A percentile compares a stretch with the other conserved stretches of the same genome.
Evolutionary conservation across 176 grass and related monocot species (phyloP).

Genomic region (Elaeis guineensis): DNA sequence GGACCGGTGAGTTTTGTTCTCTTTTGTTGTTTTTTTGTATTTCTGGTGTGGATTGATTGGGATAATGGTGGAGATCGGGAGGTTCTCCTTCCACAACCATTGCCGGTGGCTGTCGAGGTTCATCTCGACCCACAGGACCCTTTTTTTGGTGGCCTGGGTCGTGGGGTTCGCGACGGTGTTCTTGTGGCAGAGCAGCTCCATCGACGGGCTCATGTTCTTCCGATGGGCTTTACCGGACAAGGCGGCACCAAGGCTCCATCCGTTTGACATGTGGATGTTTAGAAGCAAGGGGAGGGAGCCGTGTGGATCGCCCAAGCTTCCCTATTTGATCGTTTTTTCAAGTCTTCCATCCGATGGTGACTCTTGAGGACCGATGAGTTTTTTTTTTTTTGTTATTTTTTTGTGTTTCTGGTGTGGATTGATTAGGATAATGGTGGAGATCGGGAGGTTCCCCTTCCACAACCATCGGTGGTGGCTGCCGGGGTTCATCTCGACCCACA

Average conservation of each 20-base stretch:
- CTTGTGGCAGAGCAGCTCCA: slow-evolving; percentile 60
- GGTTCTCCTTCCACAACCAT: too few species aligned
- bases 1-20: background rate
- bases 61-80: slow-evolving; percentile 29
- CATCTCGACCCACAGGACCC: slow-evolving; percentile 19
- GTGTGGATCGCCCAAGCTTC: too few species aligned
- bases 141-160: slow-evolving; percentile 44
- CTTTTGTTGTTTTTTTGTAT: too few species aligned
- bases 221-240: slow-evolving; percentile 22
- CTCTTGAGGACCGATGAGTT: background rate
- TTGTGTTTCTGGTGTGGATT: too few species aligned
- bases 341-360: too few species aligned
- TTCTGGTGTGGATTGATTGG: too few species aligned
- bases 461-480: slow-evolving; percentile 30
- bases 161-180: slow-evolving; percentile 43
- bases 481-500: slow-evolving; percentile 15
- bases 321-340: too few species aligned
- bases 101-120: slow-evolving; percentile 25
- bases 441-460: slow-evolving; percentile 17
- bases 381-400: too few species aligned
- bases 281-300: too few species aligned
- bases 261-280: too few species aligned
- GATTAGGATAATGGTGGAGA: slow-evolving; percentile 22
- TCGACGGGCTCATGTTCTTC: slow-evolving; percentile 34
- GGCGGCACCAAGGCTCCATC: slow-evolving; percentile 10